Percentiles rank a stretch among this genome's conserved stretches.
Evolutionary conservation across 225 moss, liverwort and hornwort genomes (phyloP).

Genomic region (Lunularia cruciata): DNA sequence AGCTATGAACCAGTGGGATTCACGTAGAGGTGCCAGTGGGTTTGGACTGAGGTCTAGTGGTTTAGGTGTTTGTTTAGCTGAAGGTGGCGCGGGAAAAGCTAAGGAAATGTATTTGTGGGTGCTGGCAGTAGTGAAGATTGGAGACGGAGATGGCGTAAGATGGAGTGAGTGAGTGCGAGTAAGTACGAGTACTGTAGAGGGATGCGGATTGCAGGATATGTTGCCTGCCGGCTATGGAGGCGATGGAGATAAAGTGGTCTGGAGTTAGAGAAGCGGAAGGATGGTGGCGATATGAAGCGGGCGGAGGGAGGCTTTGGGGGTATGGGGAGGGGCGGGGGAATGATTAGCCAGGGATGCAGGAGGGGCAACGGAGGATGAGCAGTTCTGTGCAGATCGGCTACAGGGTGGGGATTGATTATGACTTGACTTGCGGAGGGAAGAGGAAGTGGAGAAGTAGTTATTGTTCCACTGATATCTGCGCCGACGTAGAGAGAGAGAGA

Average conservation of each 20-base stretch:
- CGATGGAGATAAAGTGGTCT: too few relatives aligned
- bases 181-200: not conserved
- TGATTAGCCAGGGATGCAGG: not conserved
- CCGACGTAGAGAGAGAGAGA: slow-evolving; percentile 9
- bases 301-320: too few relatives aligned
- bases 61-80: too few relatives aligned
- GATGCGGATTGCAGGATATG: not conserved
- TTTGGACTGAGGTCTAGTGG: too few relatives aligned
- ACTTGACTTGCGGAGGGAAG: slow-evolving; percentile 13
- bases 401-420: slow-evolving; percentile 22
- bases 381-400: slow-evolving; percentile 13
- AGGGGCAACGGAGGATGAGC: not conserved
- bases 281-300: too few relatives aligned
- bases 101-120: too few relatives aligned
- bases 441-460: slow-evolving; percentile 15
- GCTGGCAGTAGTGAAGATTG: too few relatives aligned
- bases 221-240: not conserved
- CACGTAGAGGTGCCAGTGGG: too few relatives aligned
- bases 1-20: too few relatives aligned
- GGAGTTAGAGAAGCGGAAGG: not conserved
- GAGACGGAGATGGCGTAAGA: too few relatives aligned
- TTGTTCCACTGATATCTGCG: slow-evolving; percentile 18
- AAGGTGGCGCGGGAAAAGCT: too few relatives aligned
- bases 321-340: not conserved
- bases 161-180: too few relatives aligned